phyloP scores from a whole-genome alignment of 495 filamentous ascomycete species.

The Evansstolkia leycettana region DNA sequence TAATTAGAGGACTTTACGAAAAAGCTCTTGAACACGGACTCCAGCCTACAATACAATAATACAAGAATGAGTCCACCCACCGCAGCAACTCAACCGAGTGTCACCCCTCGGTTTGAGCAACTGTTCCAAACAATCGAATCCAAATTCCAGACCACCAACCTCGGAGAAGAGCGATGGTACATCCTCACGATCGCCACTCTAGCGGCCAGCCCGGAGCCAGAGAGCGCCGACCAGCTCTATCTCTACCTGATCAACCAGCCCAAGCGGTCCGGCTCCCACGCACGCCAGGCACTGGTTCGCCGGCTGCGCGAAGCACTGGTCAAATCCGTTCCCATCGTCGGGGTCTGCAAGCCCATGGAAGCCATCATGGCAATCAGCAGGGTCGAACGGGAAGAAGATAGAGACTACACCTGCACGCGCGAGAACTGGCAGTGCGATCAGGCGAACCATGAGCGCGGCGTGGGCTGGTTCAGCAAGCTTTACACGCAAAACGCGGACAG shows the following conservation, averaged over 20 bases:
- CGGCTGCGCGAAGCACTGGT: constrained; percentile 31
- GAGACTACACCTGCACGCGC: constrained; percentile 23
- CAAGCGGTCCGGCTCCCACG: constrained; percentile 12
- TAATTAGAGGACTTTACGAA: too few species aligned
- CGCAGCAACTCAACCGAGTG: too few species aligned
- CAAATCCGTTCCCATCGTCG: constrained; percentile 26
- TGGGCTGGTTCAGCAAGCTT: constrained; percentile 21
- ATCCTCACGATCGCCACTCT: constrained; percentile 12
- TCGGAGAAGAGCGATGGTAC: constrained; percentile 12
- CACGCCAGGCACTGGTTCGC: constrained; percentile 22
- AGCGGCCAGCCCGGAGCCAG: constrained; percentile 20
- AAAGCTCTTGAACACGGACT: too few species aligned
- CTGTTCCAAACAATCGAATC: constrained; percentile 7
- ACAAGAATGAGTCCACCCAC: too few species aligned
- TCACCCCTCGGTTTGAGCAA: constrained; percentile 2
- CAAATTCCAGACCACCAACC: constrained; percentile 5
- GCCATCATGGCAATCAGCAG: constrained; percentile 22
- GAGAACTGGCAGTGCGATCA: constrained; percentile 19
- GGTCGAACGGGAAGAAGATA: constrained; percentile 22
- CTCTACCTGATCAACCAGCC: constrained; percentile 25
- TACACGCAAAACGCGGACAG: constrained; percentile 10
- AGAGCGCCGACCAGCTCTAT: constrained; percentile 25
- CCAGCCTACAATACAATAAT: too few species aligned
- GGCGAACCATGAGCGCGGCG: constrained; percentile 20
- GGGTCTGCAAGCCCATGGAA: constrained; percentile 29